Conservation (phyloP, 2,329 filamentous ascomycete species). For the Pseudogymnoascus sp. region DNA sequence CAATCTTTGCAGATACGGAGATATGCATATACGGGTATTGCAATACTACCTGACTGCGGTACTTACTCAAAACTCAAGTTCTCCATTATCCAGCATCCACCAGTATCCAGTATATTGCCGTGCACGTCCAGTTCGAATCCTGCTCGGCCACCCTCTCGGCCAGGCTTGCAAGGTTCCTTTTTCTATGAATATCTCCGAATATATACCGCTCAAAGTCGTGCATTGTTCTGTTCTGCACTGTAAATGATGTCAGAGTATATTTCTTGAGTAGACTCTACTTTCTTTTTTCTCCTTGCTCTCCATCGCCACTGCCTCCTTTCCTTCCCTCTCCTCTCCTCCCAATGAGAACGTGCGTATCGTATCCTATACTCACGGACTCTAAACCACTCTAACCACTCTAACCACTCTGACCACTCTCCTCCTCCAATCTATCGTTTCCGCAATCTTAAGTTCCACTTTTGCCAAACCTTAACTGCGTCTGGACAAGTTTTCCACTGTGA, state of each 20-base stretch:
- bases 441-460: conserved; percentile 5
- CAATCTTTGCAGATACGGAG: background rate
- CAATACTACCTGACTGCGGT: background rate
- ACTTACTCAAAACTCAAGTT: no score
- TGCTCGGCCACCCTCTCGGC: background rate
- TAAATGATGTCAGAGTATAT: background rate
- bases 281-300: background rate
- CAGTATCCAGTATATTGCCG: background rate
- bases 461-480: background rate
- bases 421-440: background rate
- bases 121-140: background rate
- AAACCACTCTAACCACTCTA: background rate
- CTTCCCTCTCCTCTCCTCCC: background rate
- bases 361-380: no score
- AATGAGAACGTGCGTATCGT: background rate
- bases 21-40: background rate
- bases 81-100: no score
- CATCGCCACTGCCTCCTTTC: background rate
- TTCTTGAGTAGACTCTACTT: background rate
- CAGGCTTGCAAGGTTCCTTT: background rate
- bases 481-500: background rate
- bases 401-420: background rate
- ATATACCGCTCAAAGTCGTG: background rate
- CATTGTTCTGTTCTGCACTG: background rate
- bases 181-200: conserved; percentile 1